Evolutionary conservation across 2,329 filamentous ascomycete species (phyloP), one percentile per base, ranked within the genome.

Genomic region (Chaetomiaceae sp.): DNA sequence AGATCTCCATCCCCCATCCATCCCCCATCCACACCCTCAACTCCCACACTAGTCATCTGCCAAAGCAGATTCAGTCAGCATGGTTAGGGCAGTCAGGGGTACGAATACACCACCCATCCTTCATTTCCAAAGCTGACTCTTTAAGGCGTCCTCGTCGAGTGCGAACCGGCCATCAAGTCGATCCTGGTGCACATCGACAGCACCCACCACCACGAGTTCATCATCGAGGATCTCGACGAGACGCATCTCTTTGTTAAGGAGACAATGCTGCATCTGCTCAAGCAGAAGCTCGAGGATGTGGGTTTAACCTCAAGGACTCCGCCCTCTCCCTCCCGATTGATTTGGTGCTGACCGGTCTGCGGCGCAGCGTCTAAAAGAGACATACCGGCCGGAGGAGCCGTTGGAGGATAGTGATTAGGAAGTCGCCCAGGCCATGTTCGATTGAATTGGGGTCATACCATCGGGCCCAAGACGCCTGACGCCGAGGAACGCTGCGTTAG

Each of bases 81-180:
- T 54, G 52, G 55, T 57, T 27, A 59, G 59, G 53, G 62, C 61
- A 11, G 60, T 64, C 27, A 45, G 61, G 27, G 61, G 62, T 59
- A 49, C 43, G 52, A 22, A 5, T 19, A 23, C 8, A 29, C 25
- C 3, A n/a, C 12, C 15, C 20, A 23, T 43, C 22, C n/a, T 34
- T 36, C 2, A 33, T 20, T 14, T 14, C 5, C 33, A 37, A 20
- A 5, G 25, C 38, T 11, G 11, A 39, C n/a, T 2, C 6, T 15
- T 19, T 3, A 47, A 82, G 88, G 88, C 58, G 84, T 89, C 25
- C 79, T 92, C 59, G 83, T 92, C 70, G 83, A 90, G 70, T 90
- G 87, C 71, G 88, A 92, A 67, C 85, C 88, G n/a, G 89, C 87
- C 40, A 91, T 92, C 78, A 91, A 91, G 71, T 87, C 88, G 59